Base-by-base conservation (phyloP, 192 early-diverging fungal genomes). In the Backusella liffmaniae region DNA sequence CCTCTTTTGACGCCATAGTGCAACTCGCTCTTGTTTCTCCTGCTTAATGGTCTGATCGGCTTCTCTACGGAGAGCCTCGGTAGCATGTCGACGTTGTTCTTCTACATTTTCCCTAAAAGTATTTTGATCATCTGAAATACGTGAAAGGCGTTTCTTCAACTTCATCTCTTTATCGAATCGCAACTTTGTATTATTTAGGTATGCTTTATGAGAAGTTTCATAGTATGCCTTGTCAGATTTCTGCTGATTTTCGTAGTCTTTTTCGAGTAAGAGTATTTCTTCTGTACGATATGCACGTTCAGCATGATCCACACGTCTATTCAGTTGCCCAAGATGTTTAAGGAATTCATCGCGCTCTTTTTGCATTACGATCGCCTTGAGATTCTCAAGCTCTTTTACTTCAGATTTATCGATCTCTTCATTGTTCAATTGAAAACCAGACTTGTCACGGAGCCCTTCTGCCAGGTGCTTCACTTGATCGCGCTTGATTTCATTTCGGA, bases 191-290 rank as follows among this genome's bases (percentile, higher is more conserved):
- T 91, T 84, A 46, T 88, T 90, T 21, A 91, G 79, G 71, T 90
- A 87, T 37, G 90, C 91, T 80, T 91, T 89, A 74, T 86, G 82
- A 37, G 93, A 88, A 56, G 87, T 90, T 37, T 93, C 90, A 83
- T 96, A 88, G 81, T 88, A 89, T 53, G 91, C 92, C 74, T 84
- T 83, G 81, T 99, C 97, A 16, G 76, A 80, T 80, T 86, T 87
- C 83, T 93, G 94, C 84, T 99, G 96, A 41, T 88, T 85, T 56
- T 94, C 94, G 79, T 98, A 97, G 84, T 99, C 97, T 73, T 93
- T 89, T 59, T 89, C 90, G 49, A 98, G 89, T 37, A 98, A 84
- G 49, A 94, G 92, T 77, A 93, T 91, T 85, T 99, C 98, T 72
- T 91, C 90, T 79, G 90, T 88, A 76, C 97, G 94, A 86, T 88